These are phyloP conservation scores for Hyphodiscus hymeniophilus DNA, from an alignment of 495 filamentous ascomycete genomes.

Conservation along the genomic window DNA sequence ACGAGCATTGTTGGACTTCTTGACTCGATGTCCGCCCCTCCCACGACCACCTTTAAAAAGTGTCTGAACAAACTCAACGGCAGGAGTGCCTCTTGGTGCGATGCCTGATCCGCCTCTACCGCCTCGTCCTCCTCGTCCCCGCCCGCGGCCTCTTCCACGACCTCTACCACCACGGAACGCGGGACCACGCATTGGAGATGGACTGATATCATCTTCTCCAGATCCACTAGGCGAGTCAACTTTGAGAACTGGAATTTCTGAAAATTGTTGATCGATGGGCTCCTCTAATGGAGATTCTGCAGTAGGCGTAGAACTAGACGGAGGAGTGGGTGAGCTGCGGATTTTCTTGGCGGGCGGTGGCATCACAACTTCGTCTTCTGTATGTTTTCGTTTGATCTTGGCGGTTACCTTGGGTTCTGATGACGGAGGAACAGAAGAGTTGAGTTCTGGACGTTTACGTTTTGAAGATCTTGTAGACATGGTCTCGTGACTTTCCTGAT, in stretches of 20 bases:
- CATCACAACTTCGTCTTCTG: constrained; percentile 1
- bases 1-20: constrained; percentile 19
- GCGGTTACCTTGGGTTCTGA: not conserved
- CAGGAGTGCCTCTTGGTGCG: constrained; percentile 28
- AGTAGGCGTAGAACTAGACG: no score
- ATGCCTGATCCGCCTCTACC: constrained; percentile 32
- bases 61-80: constrained; percentile 17
- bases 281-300: not conserved
- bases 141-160: constrained; percentile 19
- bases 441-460: constrained; percentile 6
- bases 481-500: not conserved
- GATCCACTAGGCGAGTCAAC: not conserved
- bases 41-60: constrained; percentile 23
- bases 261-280: not conserved
- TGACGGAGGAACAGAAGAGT: not conserved
- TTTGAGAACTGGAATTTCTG: not conserved
- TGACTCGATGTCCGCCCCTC: constrained; percentile 18
- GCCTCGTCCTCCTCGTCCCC: constrained; percentile 31
- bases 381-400: not conserved
- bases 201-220: not conserved
- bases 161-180: constrained; percentile 6
- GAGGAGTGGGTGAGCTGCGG: constrained; percentile 1
- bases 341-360: constrained; percentile 10
- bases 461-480: constrained; percentile 9
- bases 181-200: not conserved